These are phyloP conservation scores for Pelargonium citronellum DNA, from an alignment of 441 rosid genomes.

Conservation along the genomic window DNA sequence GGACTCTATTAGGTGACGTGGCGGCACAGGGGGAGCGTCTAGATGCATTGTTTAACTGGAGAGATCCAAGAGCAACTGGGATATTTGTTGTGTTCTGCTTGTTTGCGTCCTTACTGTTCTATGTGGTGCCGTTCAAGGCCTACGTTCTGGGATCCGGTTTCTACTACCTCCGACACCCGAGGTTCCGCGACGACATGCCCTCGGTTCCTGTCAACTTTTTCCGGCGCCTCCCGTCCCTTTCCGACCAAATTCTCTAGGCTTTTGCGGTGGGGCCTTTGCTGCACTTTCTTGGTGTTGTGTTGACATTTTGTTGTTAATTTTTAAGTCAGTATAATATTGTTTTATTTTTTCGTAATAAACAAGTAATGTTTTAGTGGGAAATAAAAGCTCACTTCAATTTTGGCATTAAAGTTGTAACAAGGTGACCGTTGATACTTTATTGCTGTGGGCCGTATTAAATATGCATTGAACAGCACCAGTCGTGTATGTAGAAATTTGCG, in stretches of 20 bases:
- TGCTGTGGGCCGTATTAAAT: too few species aligned
- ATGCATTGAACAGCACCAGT: too few species aligned
- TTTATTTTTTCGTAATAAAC: not conserved
- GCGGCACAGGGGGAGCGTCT: conserved; percentile 50
- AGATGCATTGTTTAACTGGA: conserved; percentile 55
- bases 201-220: conserved; percentile 51
- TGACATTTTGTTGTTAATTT: too few species aligned
- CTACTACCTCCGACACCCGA: conserved; percentile 57
- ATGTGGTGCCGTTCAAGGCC: conserved; percentile 55
- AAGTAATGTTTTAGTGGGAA: not conserved
- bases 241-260: conserved; percentile 58
- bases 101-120: conserved; percentile 41
- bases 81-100: conserved; percentile 52
- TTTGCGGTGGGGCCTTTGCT: not conserved
- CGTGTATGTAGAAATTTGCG: too few species aligned
- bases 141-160: conserved; percentile 58
- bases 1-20: conserved; percentile 43
- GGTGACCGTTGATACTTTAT: not conserved
- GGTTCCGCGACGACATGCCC: conserved; percentile 55
- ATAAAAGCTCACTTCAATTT: not conserved
- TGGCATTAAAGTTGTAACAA: not conserved
- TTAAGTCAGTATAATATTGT: too few species aligned
- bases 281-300: not conserved
- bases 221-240: conserved; percentile 52
- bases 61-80: conserved; percentile 54